Base-by-base conservation (phyloP, 2,329 filamentous ascomycete species). In the Zasmidium cellare region DNA sequence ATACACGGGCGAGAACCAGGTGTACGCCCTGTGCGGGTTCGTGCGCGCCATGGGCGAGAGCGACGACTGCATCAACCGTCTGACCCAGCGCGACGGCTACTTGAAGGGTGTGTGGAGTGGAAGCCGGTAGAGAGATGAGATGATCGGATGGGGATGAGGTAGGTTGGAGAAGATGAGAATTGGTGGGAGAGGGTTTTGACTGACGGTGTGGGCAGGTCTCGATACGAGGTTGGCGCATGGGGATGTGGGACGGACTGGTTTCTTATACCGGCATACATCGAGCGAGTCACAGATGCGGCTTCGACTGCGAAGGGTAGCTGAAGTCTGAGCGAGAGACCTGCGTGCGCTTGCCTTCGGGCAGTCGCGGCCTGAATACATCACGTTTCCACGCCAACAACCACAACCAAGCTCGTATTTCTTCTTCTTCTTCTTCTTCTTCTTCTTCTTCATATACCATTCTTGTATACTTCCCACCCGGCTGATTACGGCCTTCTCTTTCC, bases 31-130 rank as follows among this genome's bases (percentile, higher is more conserved):
- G 68, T 96, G 90, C 83, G 94, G 94, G 67, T 99, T 97, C 84
- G 91, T 99, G 75, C 89, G 94, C 72, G 91, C 92, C 72, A 94
- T 96, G 87, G 94, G 94, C 77, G 96, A 99, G 90, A 88, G 87
- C 79, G 94, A 99, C 79, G 94, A 99, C 82, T 86, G 90, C 74
- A 80, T 99, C 76, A 99, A 99, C 89, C 85, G 94, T 76, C 85
- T 99, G 75, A 85, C 92, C 70, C 94, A 99, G 87, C 87, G 90
- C 71, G 96, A 99, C 78, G 94, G 94, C 69, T 90, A 96, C 80
- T 79, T 99, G 79, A 97, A 97, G 91, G 90, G 81, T 78, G 94
- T 99, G 78, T 99, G 94, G 94, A 90, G 86, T 82, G 89, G 86
- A 68, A 80, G 75, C 72, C 75, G 83, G 72, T 84, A 86, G 72